A percentile compares a stretch with the other conserved stretches of the same genome.
phyloP scores from a whole-genome alignment of 306 rosid genomes.

The barrel medic (Medicago truncatula) region DNA sequence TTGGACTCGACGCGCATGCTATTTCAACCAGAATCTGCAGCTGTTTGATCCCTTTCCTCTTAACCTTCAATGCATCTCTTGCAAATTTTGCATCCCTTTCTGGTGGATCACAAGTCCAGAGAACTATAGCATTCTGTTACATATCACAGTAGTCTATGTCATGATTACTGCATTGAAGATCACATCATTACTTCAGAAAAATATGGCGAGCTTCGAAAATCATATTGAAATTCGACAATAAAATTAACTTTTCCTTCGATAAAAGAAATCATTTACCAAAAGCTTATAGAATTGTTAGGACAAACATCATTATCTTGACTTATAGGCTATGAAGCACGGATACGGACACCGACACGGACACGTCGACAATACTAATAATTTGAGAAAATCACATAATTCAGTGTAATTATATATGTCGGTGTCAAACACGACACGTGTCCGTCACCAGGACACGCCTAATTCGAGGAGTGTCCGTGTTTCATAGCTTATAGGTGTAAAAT shows the following conservation, averaged over 20 bases:
- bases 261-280: constrained; percentile 10
- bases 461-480: too few relatives aligned
- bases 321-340: too few relatives aligned
- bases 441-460: too few relatives aligned
- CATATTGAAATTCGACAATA: not conserved
- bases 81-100: constrained; percentile 88
- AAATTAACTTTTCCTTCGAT: constrained; percentile 3
- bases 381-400: too few relatives aligned
- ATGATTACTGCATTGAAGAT: not conserved
- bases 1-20: constrained; percentile 86
- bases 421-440: too few relatives aligned
- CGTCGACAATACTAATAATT: too few relatives aligned
- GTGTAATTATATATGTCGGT: too few relatives aligned
- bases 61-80: constrained; percentile 57
- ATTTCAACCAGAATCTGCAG: constrained; percentile 78
- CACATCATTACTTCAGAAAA: constrained; percentile 15
- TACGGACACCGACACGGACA: too few relatives aligned
- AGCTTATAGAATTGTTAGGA: constrained; percentile 5
- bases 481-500: too few relatives aligned
- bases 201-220: not conserved
- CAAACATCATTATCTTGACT: not conserved
- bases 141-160: constrained; percentile 31
- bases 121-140: constrained; percentile 75
- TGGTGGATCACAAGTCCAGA: constrained; percentile 75
- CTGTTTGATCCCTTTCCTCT: constrained; percentile 52